These are phyloP conservation scores for Heliamphora pulchella DNA, from an alignment of 179 eudicot species.

Conservation along the genomic window DNA sequence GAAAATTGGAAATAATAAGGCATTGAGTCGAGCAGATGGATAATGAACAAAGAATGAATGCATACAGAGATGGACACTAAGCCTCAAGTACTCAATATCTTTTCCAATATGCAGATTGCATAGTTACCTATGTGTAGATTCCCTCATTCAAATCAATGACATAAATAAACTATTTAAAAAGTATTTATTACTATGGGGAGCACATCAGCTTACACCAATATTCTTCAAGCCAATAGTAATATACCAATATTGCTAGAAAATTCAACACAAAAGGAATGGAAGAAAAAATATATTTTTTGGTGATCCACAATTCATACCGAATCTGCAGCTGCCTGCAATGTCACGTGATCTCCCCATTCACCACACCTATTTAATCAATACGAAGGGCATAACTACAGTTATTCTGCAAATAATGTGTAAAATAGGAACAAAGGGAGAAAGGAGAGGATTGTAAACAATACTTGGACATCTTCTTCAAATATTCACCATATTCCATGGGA, in stretches of 20 bases:
- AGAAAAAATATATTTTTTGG: not conserved
- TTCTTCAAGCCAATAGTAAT: not conserved
- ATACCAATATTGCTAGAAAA: not conserved
- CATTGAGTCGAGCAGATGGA: too few relatives aligned
- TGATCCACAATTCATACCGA: constrained; percentile 32
- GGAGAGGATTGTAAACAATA: constrained; percentile 14
- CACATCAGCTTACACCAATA: too few relatives aligned
- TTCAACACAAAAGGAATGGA: not conserved
- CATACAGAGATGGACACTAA: not conserved
- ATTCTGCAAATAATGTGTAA: constrained; percentile 1
- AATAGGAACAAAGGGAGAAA: not conserved
- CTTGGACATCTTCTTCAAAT: constrained; percentile 57
- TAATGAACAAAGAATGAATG: too few relatives aligned
- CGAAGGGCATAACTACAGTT: constrained; percentile 5
- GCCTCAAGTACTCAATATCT: not conserved
- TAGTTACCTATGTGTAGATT: too few relatives aligned
- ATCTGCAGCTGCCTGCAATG: constrained; percentile 78
- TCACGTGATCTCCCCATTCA: constrained; percentile 80
- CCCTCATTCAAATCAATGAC: too few relatives aligned
- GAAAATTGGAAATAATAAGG: not conserved
- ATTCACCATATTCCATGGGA: constrained; percentile 56
- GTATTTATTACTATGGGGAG: too few relatives aligned
- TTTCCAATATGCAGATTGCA: too few relatives aligned
- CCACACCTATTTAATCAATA: constrained; percentile 40
- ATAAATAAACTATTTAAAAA: too few relatives aligned